Percentiles rank a stretch among this genome's conserved stretches.
phyloP scores from a whole-genome alignment of 352 stramenopile species.

The Phytophthora sojae region DNA sequence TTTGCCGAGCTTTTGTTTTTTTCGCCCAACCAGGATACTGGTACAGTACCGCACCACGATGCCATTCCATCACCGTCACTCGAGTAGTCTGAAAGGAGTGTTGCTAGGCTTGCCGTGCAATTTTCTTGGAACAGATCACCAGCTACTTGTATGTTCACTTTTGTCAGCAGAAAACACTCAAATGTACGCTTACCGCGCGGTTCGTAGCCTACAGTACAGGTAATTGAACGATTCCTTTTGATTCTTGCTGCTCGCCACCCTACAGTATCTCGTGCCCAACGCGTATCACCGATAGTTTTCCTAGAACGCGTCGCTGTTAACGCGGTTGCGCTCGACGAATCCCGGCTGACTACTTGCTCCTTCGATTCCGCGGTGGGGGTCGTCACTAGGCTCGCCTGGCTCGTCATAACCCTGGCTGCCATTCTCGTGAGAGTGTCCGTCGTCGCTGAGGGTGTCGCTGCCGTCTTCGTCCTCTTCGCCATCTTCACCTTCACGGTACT shows the following conservation, averaged over 20 bases:
- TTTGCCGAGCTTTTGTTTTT: too few relatives aligned
- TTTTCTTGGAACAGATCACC: too few relatives aligned
- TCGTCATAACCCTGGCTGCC: conserved; percentile 6
- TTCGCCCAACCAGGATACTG: too few relatives aligned
- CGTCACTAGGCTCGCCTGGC: conserved; percentile 10
- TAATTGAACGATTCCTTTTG: background rate
- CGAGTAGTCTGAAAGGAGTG: too few relatives aligned
- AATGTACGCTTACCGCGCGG: too few relatives aligned
- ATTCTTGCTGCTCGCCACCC: background rate
- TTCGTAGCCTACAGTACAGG: too few relatives aligned
- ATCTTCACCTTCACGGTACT: conserved; percentile 76
- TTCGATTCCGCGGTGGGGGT: conserved; percentile 24
- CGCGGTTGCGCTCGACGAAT: conserved; percentile 59
- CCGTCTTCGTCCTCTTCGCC: conserved; percentile 55
- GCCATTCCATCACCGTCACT: too few relatives aligned
- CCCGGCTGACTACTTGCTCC: conserved; percentile 55
- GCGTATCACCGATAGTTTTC: background rate
- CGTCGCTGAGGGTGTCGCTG: conserved; percentile 23
- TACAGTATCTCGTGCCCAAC: background rate
- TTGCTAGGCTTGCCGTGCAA: too few relatives aligned
- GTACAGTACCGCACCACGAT: too few relatives aligned
- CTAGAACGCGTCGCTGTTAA: conserved; percentile 70
- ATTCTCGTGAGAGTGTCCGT: conserved; percentile 17
- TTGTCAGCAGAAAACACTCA: too few relatives aligned
- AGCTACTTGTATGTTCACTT: too few relatives aligned